Percentiles rank a stretch among this genome's conserved stretches.
Evolutionary conservation across 192 early-diverging fungal species (phyloP).

Genomic region (Linnemannia zychae): DNA sequence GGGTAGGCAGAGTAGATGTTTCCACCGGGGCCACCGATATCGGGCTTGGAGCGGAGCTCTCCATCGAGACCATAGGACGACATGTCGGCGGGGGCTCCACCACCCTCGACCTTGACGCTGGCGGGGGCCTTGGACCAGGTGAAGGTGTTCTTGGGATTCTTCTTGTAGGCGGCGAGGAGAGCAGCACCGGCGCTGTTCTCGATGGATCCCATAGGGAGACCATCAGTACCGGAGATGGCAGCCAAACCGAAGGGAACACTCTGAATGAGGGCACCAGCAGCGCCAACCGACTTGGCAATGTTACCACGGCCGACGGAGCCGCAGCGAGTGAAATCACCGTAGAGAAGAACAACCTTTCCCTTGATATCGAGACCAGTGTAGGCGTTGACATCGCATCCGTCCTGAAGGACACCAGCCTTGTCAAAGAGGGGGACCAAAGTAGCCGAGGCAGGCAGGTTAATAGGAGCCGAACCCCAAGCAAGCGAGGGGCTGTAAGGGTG

Average conservation of each 20-base stretch:
- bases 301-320: slow-evolving; percentile 55
- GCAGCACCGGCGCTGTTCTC: slow-evolving; percentile 50
- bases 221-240: slow-evolving; percentile 14
- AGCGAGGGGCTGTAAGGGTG: slow-evolving; percentile 22
- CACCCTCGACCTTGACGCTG: slow-evolving; percentile 25
- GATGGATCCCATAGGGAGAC: slow-evolving; percentile 44
- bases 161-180: slow-evolving; percentile 32
- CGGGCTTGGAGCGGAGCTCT: slow-evolving; percentile 72
- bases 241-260: slow-evolving; percentile 48
- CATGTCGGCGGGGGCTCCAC: slow-evolving; percentile 75
- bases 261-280: slow-evolving; percentile 31
- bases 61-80: slow-evolving; percentile 80
- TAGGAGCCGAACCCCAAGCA: slow-evolving; percentile 16
- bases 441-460: slow-evolving; percentile 53
- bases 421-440: slow-evolving; percentile 37
- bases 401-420: slow-evolving; percentile 25
- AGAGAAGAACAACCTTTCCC: slow-evolving; percentile 35
- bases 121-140: slow-evolving; percentile 13
- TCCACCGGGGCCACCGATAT: slow-evolving; percentile 66
- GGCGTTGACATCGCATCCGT: slow-evolving; percentile 18
- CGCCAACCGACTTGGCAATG: slow-evolving; percentile 14
- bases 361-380: slow-evolving; percentile 27
- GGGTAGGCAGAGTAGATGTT: slow-evolving; percentile 67
- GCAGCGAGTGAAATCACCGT: slow-evolving; percentile 32
- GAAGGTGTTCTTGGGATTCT: slow-evolving; percentile 20